Conservation (phyloP, 176 grass and related monocot species). For the Themeda triandra region DNA sequence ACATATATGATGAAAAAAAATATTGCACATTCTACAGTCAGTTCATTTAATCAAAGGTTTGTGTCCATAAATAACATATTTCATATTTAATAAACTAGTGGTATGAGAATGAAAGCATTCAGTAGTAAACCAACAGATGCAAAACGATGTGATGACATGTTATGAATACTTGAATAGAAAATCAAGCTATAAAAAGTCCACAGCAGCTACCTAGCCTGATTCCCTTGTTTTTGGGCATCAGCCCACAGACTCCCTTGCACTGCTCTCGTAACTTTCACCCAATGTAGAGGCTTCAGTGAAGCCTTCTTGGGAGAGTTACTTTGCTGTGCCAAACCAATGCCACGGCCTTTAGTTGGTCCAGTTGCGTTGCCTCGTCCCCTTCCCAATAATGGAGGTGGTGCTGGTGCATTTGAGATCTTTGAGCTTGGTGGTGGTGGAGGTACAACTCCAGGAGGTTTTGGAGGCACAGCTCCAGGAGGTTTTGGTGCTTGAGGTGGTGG, state of each 20-base stretch:
- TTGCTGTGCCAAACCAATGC: slow-evolving; percentile 56
- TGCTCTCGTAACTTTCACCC: slow-evolving; percentile 96
- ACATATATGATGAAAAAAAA: too few relatives aligned
- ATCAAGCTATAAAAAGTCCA: not conserved
- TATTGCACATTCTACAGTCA: too few relatives aligned
- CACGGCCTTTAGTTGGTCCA: slow-evolving; percentile 59
- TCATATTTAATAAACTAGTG: slow-evolving; percentile 3
- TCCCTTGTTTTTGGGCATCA: slow-evolving; percentile 88
- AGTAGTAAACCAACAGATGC: slow-evolving; percentile 10
- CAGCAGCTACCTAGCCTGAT: slow-evolving; percentile 72
- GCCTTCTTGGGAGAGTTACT: slow-evolving; percentile 72
- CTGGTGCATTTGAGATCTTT: slow-evolving; percentile 61
- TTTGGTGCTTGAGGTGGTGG: slow-evolving; percentile 56
- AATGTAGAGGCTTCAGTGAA: slow-evolving; percentile 93
- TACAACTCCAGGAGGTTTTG: slow-evolving; percentile 43
- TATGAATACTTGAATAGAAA: slow-evolving; percentile 19
- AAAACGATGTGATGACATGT: slow-evolving; percentile 1
- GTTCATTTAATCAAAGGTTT: too few relatives aligned
- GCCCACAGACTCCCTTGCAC: slow-evolving; percentile 98
- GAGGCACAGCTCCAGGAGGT: slow-evolving; percentile 42
- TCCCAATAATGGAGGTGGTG: slow-evolving; percentile 49
- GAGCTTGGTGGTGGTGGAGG: slow-evolving; percentile 55
- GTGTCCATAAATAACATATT: slow-evolving; percentile 23
- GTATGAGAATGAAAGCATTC: slow-evolving; percentile 13
- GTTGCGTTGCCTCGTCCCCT: slow-evolving; percentile 47